A percentile compares a stretch with the other conserved stretches of the same genome.
Conservation (phyloP, 306 rosid genomes). For the Albizia julibrissin region DNA sequence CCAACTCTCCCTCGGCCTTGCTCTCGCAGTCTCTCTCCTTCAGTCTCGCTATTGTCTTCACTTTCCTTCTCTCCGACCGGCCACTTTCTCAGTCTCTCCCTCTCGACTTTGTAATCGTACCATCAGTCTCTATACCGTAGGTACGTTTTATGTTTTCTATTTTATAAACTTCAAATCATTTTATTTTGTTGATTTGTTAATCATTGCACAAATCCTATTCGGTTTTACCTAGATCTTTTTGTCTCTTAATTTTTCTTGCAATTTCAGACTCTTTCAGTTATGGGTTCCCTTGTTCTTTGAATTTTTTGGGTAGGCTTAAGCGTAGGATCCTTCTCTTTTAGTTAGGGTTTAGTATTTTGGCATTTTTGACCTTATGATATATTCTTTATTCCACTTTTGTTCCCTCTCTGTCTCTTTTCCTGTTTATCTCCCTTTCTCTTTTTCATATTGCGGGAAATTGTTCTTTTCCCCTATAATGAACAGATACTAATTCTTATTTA, state of each 20-base stretch:
- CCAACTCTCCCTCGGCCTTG: too few species aligned
- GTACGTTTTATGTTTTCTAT: too few species aligned
- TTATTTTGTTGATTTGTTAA: too few species aligned
- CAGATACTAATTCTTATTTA: background rate
- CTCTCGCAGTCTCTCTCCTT: too few species aligned
- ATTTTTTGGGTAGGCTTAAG: conserved; percentile 6
- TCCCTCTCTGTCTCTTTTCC: background rate
- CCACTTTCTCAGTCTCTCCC: too few species aligned
- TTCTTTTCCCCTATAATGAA: conserved; percentile 4
- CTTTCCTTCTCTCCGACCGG: too few species aligned
- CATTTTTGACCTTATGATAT: conserved; percentile 11
- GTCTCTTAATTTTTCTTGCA: background rate
- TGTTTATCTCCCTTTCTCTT: background rate
- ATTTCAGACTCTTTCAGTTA: background rate
- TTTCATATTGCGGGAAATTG: background rate
- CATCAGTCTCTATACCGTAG: too few species aligned
- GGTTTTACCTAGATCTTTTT: background rate
- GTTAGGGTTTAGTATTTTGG: background rate
- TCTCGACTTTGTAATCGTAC: too few species aligned
- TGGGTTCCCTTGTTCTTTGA: background rate
- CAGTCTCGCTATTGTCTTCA: too few species aligned
- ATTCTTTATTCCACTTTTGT: background rate
- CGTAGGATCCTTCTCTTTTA: background rate
- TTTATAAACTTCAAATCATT: too few species aligned
- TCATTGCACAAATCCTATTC: too few species aligned